Conservation (phyloP, 202 grass and related monocot genomes). For the Miscanthus sacchariflorus region DNA sequence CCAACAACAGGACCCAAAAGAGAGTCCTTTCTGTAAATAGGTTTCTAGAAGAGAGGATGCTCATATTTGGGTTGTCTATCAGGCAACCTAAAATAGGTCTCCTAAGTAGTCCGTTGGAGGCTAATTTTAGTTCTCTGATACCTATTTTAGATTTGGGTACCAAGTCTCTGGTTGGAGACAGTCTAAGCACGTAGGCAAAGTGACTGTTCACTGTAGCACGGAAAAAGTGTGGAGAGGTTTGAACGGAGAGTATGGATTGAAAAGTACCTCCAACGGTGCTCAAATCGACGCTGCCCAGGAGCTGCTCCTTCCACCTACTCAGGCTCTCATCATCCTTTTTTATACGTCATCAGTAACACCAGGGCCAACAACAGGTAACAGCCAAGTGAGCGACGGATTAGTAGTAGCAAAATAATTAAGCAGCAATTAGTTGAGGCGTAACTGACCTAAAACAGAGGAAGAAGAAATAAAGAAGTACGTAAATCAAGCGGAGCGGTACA, state of each 20-base stretch:
- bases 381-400: not conserved
- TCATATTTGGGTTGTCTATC: too few species aligned
- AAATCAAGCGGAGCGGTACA: not conserved
- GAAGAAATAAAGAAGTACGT: not conserved
- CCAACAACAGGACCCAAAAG: too few species aligned
- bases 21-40: too few species aligned
- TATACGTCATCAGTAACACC: not conserved
- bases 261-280: slow-evolving; percentile 73
- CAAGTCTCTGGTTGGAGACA: too few species aligned
- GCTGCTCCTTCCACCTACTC: slow-evolving; percentile 81
- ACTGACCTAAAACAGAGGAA: not conserved
- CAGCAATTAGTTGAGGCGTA: not conserved
- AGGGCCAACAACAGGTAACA: not conserved
- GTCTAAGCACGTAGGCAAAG: too few species aligned
- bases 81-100: too few species aligned
- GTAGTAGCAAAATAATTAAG: not conserved
- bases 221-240: not conserved
- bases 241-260: not conserved
- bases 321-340: slow-evolving; percentile 82
- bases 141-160: too few species aligned
- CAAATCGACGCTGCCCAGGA: slow-evolving; percentile 73
- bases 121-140: too few species aligned
- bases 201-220: not conserved
- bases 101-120: too few species aligned
- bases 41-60: too few species aligned